Conservation (phyloP, 2,329 filamentous ascomycete genomes). For the Cephalotrichum gorgonifer region DNA sequence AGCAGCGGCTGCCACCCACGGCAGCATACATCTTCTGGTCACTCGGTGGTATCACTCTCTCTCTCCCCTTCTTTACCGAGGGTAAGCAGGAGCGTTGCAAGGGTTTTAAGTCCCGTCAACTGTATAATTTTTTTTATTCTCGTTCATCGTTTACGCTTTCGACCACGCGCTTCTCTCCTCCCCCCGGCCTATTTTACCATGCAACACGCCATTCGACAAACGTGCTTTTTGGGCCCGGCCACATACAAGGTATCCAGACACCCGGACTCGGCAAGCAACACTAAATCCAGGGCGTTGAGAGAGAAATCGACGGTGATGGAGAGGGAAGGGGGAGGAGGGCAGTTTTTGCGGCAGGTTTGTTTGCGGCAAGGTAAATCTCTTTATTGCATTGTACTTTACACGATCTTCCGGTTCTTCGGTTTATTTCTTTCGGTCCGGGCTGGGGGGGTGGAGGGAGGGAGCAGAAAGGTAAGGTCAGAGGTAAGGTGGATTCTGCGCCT, state of each 20-base stretch:
- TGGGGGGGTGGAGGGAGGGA: background rate
- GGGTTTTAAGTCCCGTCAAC: slow-evolving; percentile 19
- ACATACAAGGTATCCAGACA: background rate
- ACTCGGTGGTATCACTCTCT: slow-evolving; percentile 19
- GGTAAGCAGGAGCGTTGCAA: slow-evolving; percentile 2
- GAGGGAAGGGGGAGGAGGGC: background rate
- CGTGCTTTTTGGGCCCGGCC: no score
- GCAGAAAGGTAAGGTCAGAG: slow-evolving; percentile 5
- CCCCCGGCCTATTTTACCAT: background rate
- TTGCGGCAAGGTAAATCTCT: background rate
- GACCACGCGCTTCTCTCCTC: background rate
- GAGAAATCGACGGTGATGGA: background rate
- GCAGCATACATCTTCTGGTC: background rate
- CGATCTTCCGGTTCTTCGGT: slow-evolving; percentile 3
- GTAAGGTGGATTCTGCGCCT: slow-evolving; percentile 4
- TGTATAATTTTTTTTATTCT: slow-evolving; percentile 17
- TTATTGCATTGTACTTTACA: background rate
- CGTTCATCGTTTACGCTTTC: background rate
- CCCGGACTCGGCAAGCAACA: background rate
- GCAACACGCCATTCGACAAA: no score
- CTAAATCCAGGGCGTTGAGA: background rate
- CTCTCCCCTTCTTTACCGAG: background rate
- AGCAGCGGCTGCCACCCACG: background rate
- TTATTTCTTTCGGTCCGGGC: background rate
- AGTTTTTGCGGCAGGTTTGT: background rate